phyloP scores from a whole-genome alignment of 116 monocot species.

The Dioscorea cayenensis region DNA sequence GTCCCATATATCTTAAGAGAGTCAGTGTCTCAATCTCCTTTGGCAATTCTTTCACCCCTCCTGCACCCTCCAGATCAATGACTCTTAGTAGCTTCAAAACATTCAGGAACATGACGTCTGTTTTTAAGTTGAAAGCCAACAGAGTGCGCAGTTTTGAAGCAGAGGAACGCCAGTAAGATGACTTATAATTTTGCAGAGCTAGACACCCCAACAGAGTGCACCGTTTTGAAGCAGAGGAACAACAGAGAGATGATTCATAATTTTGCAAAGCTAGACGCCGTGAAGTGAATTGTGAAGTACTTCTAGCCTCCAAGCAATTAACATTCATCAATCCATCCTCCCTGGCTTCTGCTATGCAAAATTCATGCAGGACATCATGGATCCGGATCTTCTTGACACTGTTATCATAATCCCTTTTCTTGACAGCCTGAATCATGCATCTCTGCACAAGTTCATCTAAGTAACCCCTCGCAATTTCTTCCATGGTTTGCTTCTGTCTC shows the following conservation, averaged over 20 bases:
- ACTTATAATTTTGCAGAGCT: background rate
- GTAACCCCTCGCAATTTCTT: slow-evolving; percentile 23
- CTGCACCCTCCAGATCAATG: slow-evolving; percentile 3
- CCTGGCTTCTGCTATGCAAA: slow-evolving; percentile 3
- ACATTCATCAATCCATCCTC: slow-evolving; percentile 10
- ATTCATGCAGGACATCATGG: slow-evolving; percentile 24
- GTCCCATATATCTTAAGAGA: slow-evolving; percentile 13
- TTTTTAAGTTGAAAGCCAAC: background rate
- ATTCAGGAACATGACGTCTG: background rate
- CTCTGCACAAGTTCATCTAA: slow-evolving; percentile 31
- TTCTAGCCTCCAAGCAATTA: background rate
- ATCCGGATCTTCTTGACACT: slow-evolving; percentile 10
- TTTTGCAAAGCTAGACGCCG: background rate
- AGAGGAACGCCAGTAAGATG: too few relatives aligned
- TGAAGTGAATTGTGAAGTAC: slow-evolving; percentile 1
- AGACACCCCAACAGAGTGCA: too few relatives aligned
- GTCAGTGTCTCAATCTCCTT: slow-evolving; percentile 3
- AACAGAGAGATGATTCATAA: too few relatives aligned
- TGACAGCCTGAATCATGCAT: slow-evolving; percentile 23
- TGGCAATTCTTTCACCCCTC: background rate
- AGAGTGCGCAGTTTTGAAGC: slow-evolving; percentile 2
- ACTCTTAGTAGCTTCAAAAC: slow-evolving; percentile 13
- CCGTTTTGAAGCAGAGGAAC: too few relatives aligned
- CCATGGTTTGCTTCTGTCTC: slow-evolving; percentile 8
- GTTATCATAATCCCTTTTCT: slow-evolving; percentile 7